These are phyloP conservation scores for Beta macrorhiza DNA, from an alignment of 179 eudicot species.

Conservation along the genomic window DNA sequence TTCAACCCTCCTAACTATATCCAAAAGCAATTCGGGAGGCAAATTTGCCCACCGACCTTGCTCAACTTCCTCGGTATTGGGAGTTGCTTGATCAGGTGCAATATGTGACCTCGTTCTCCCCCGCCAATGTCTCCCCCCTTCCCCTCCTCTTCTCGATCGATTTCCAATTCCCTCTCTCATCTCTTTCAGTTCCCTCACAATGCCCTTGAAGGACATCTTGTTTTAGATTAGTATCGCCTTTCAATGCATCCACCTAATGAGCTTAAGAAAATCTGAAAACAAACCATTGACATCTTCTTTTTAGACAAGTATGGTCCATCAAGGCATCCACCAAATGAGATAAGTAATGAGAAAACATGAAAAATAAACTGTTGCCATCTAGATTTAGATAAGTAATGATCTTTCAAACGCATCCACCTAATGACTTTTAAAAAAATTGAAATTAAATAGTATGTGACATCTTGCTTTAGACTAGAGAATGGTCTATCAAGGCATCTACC, in stretches of 20 bases:
- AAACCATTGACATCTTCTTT: neutral
- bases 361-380: neutral
- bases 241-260: conserved; percentile 11
- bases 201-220: conserved; percentile 73
- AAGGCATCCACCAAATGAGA: neutral
- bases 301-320: neutral
- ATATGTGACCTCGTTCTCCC: conserved; percentile 69
- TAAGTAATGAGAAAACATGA: neutral
- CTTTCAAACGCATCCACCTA: conserved; percentile 3
- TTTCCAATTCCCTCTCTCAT: conserved; percentile 74
- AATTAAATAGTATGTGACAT: neutral
- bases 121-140: conserved; percentile 71
- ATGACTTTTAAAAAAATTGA: neutral
- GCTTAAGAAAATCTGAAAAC: neutral
- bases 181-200: conserved; percentile 69
- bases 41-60: conserved; percentile 91
- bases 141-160: conserved; percentile 59
- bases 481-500: neutral
- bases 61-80: conserved; percentile 37
- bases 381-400: neutral
- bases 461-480: neutral
- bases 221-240: neutral
- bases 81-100: conserved; percentile 66
- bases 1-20: conserved; percentile 78
- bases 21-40: conserved; percentile 85